Conservation (phyloP, 2,329 filamentous ascomycete species). For the Fusarium anguioides region DNA sequence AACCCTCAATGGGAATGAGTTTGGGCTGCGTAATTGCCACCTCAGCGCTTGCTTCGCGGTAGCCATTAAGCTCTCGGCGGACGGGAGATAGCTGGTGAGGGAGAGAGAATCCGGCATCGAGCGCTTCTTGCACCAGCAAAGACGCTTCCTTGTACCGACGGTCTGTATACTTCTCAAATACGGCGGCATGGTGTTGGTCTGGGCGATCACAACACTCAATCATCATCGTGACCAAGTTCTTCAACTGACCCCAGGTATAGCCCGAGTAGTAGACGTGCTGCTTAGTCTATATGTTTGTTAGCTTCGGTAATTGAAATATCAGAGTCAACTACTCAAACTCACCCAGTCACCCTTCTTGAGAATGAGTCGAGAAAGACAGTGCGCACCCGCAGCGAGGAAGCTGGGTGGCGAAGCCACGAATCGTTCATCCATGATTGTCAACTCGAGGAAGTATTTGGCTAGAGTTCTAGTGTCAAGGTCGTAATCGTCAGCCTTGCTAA, state of each 20-base stretch:
- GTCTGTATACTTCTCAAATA: conserved; percentile 93
- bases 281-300: conserved; percentile 69
- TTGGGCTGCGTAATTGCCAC: conserved; percentile 44
- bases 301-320: conserved; percentile 18
- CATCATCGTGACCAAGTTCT: conserved; percentile 79
- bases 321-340: conserved; percentile 55
- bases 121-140: conserved; percentile 79
- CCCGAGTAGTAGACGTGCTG: conserved; percentile 92
- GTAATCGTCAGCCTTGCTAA: conserved; percentile 99
- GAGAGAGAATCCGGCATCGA: conserved; percentile 69
- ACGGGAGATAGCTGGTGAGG: conserved; percentile 56
- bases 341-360: conserved; percentile 94
- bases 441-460: conserved; percentile 97
- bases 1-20: conserved; percentile 50
- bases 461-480: conserved; percentile 94
- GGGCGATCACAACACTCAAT: conserved; percentile 89
- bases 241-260: conserved; percentile 88
- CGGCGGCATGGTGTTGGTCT: conserved; percentile 82
- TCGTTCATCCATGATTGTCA: conserved; percentile 97
- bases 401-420: conserved; percentile 93
- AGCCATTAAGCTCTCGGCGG: conserved; percentile 42
- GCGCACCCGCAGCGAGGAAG: conserved; percentile 89
- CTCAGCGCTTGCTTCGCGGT: conserved; percentile 42
- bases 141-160: conserved; percentile 89
- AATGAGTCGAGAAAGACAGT: conserved; percentile 90